phyloP scores from a whole-genome alignment of 257 asterid species.

The Solanum arcanum region DNA sequence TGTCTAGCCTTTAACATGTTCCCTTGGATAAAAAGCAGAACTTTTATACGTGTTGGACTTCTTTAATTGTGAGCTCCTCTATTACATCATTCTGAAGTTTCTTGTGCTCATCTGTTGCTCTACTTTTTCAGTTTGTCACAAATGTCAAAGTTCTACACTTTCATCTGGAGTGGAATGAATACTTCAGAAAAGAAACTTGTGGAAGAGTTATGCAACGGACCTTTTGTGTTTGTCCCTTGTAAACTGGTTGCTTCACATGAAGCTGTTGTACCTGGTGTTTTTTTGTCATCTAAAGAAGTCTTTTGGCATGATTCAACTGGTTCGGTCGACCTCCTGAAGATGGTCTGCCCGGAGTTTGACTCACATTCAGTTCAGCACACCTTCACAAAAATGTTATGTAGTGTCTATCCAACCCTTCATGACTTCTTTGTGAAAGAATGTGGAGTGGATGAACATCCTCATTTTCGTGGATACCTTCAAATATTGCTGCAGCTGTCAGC shows the following conservation, averaged over 20 bases:
- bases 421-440: conserved; percentile 84
- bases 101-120: background rate
- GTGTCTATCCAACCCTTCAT: conserved; percentile 61
- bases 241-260: conserved; percentile 31
- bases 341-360: conserved; percentile 15
- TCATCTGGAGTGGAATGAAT: conserved; percentile 64
- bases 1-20: background rate
- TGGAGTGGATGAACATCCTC: conserved; percentile 66
- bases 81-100: background rate
- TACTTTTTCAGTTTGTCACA: conserved; percentile 50
- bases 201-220: conserved; percentile 52
- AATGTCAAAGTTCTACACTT: conserved; percentile 72
- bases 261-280: conserved; percentile 55
- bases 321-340: conserved; percentile 31
- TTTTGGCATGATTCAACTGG: conserved; percentile 70
- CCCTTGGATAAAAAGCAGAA: background rate
- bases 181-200: conserved; percentile 37
- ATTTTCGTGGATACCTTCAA: conserved; percentile 63
- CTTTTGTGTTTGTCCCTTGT: conserved; percentile 76
- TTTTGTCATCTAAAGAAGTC: conserved; percentile 64
- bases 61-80: background rate
- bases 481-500: conserved; percentile 59
- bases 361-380: conserved; percentile 16
- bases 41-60: background rate
- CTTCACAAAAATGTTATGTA: conserved; percentile 32